A percentile compares a stretch with the other conserved stretches of the same genome.
phyloP scores from a whole-genome alignment of 805 yeast species.

The Hanseniaspora mollemarum region DNA sequence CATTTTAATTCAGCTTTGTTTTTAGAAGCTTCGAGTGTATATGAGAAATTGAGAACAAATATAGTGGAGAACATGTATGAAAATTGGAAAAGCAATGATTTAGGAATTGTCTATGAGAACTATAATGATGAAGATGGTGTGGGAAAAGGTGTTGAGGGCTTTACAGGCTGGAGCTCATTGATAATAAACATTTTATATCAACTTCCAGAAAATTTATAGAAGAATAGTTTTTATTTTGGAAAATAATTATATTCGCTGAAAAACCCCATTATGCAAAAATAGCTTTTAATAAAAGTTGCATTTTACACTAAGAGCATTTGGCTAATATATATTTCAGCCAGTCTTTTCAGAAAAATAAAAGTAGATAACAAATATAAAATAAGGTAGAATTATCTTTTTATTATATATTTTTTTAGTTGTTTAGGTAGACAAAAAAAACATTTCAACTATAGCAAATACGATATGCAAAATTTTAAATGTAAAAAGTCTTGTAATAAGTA shows the following conservation, averaged over 20 bases:
- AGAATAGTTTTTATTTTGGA: too few species aligned
- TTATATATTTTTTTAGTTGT: too few species aligned
- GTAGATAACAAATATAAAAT: too few species aligned
- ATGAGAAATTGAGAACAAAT: constrained; percentile 49
- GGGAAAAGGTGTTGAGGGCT: constrained; percentile 75
- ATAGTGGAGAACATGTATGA: constrained; percentile 54
- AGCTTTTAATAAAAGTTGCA: too few species aligned
- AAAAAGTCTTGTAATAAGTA: background rate
- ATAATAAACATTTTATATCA: constrained; percentile 52
- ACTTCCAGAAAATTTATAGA: constrained; percentile 1
- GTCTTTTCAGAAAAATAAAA: too few species aligned
- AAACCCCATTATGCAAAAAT: background rate
- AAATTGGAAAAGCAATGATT: constrained; percentile 51
- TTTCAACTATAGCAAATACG: too few species aligned
- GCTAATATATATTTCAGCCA: too few species aligned
- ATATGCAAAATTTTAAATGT: constrained; percentile 14
- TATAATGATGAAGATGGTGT: constrained; percentile 67
- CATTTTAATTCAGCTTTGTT: background rate
- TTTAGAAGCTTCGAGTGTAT: constrained; percentile 36
- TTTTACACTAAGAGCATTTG: too few species aligned
- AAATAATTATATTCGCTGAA: too few species aligned
- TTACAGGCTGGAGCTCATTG: constrained; percentile 88
- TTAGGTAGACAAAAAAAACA: too few species aligned
- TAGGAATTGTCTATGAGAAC: constrained; percentile 81
- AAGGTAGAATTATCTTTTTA: too few species aligned